Evolutionary conservation across 169 alveolate genomes (phyloP), one percentile per base, ranked within the genome.

Genomic region (Babesia bovis): DNA sequence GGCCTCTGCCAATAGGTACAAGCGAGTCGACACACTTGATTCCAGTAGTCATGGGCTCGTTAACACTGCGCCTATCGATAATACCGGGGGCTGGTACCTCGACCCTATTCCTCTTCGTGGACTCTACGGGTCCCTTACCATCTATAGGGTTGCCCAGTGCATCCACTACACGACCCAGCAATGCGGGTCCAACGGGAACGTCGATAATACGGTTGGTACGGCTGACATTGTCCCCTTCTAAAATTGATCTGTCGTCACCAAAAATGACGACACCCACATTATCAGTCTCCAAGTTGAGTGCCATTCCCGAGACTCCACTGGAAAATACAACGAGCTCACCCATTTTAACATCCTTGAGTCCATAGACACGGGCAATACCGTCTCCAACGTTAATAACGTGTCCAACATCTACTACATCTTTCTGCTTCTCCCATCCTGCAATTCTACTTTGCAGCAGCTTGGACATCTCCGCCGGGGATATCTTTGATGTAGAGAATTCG

Each of bases 51-150:
- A 97, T 94, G 68, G 99, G 99, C 87, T 97, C 99, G 82, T 94
- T 94, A 53, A 97, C 98, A 55, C 98, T 92, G 74, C 97, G 90
- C 63, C 99, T 93, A 26, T 97, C 98, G 45, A 96, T 95, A 84
- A 97, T 96, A 40, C 99, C 99, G 10, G 99, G 99, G 45, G 99
- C 99, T 82, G 96, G 96, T 38, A 96, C 90, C 87, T 97, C 99
- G 44, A 97, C 96, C 50, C 97, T 91, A 67, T 96, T 91, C 55
- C 97, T 91, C 49, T 84, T 87, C 74, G 76, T 92, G 7, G 97
- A 71, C 49, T 78, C 84, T 47, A 97, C 77, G 19, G 97, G 96
- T 6, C 97, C 96, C 25, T 66, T 86, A 21, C 98, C 99, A 65
- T 97, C 99, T 63, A 97, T 96, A 57, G 99, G 98, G 72, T 96